A percentile compares a stretch with the other conserved stretches of the same genome.
phyloP scores from a whole-genome alignment of 1,139 yeast species.

The Scheffersomyces insectosa region DNA sequence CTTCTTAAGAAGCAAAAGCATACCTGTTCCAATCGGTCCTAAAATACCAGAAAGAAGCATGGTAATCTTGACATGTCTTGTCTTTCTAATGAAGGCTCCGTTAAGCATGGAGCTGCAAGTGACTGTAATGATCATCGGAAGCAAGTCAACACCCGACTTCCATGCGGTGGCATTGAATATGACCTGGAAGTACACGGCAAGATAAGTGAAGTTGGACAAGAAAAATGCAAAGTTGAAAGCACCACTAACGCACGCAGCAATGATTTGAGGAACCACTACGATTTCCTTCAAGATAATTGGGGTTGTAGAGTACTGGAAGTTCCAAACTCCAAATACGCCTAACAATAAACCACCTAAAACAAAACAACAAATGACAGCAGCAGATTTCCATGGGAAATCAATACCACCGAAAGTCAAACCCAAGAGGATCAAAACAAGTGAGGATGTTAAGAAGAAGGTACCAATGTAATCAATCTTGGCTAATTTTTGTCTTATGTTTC shows the following conservation, averaged over 20 bases:
- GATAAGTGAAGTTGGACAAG: conserved; percentile 41
- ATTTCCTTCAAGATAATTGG: conserved; percentile 32
- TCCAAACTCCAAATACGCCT: conserved; percentile 26
- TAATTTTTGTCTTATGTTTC: conserved; percentile 15
- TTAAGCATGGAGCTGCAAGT: conserved; percentile 44
- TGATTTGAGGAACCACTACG: conserved; percentile 25
- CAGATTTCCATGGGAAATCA: conserved; percentile 30
- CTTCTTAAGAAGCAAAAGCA: conserved; percentile 38
- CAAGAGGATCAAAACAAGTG: conserved; percentile 31
- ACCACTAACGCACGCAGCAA: conserved; percentile 36
- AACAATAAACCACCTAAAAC: conserved; percentile 8
- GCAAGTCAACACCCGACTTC: conserved; percentile 55
- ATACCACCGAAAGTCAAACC: conserved; percentile 39
- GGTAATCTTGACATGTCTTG: conserved; percentile 49
- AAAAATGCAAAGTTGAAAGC: conserved; percentile 42
- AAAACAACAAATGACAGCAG: conserved; percentile 12
- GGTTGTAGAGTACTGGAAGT: conserved; percentile 22
- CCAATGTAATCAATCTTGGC: conserved; percentile 36
- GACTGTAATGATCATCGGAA: conserved; percentile 54
- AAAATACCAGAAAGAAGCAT: conserved; percentile 41
- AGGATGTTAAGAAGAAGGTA: conserved; percentile 28
- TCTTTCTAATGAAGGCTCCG: conserved; percentile 46
- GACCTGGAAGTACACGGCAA: conserved; percentile 56
- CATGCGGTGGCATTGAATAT: conserved; percentile 46
- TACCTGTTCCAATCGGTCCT: conserved; percentile 54